phyloP scores from a whole-genome alignment of 495 filamentous ascomycete genomes.

The Annulohypoxylon moriforme region DNA sequence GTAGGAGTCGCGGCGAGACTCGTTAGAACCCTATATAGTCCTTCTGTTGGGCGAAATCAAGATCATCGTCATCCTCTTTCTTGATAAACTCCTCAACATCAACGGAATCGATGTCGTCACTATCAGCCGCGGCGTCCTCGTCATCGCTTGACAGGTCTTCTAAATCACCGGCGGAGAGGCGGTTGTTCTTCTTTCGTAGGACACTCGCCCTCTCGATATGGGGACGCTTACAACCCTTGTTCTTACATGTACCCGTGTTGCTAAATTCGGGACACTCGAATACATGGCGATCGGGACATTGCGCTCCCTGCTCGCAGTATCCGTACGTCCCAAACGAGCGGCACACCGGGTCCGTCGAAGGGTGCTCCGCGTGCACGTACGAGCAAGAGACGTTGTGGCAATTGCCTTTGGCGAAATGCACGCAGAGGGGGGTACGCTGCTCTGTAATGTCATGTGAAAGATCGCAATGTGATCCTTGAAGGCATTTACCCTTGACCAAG shows the following conservation, averaged over 20 bases:
- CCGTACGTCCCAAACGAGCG: constrained; percentile 85
- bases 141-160: constrained; percentile 88
- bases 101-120: constrained; percentile 91
- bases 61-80: constrained; percentile 53
- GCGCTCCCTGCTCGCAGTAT: constrained; percentile 86
- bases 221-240: constrained; percentile 82
- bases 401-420: constrained; percentile 90
- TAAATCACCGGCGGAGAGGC: constrained; percentile 62
- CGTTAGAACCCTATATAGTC: constrained; percentile 61
- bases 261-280: constrained; percentile 94
- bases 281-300: constrained; percentile 85
- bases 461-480: constrained; percentile 84
- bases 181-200: constrained; percentile 59
- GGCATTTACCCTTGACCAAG: constrained; percentile 82
- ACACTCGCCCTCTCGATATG: constrained; percentile 88
- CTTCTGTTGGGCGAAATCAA: constrained; percentile 56
- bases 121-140: constrained; percentile 79
- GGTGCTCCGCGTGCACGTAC: constrained; percentile 88
- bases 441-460: constrained; percentile 91
- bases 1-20: background rate
- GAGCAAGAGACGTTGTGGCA: constrained; percentile 90
- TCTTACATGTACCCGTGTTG: constrained; percentile 86
- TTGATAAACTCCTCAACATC: constrained; percentile 78
- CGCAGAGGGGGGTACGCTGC: constrained; percentile 85
- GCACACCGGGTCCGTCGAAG: constrained; percentile 84